phyloP scores from a whole-genome alignment of 176 grass and related monocot genomes.

The Calamus simplicifolius region DNA sequence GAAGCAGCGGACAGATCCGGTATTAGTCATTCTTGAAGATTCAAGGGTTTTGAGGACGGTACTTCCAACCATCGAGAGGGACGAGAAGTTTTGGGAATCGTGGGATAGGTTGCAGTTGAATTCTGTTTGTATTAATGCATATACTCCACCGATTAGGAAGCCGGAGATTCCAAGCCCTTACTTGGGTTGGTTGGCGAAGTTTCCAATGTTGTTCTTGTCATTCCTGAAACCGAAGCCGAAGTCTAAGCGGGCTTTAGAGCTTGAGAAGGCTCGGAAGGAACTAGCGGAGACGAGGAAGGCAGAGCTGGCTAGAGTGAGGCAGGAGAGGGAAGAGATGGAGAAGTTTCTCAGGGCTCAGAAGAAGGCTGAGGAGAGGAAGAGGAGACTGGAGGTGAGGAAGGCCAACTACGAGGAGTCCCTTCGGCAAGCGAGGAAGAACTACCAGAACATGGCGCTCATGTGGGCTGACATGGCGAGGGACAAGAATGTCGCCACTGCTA shows the following conservation, averaged over 20 bases:
- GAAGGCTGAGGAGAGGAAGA: constrained; percentile 19
- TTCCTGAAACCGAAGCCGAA: constrained; percentile 14
- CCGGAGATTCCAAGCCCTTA: constrained; percentile 17
- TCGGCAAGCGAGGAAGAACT: constrained; percentile 20
- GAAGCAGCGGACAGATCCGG: constrained; percentile 4
- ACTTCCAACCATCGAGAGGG: constrained; percentile 15
- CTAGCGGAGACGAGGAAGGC: constrained; percentile 4
- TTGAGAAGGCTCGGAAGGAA: constrained; percentile 24
- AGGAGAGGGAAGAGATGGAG: constrained; percentile 18
- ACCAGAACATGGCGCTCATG: constrained; percentile 13
- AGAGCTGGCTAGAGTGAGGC: constrained; percentile 6
- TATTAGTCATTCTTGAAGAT: constrained; percentile 15
- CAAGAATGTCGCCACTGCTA: constrained; percentile 18
- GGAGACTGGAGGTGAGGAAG: constrained; percentile 7
- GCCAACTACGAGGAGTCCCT: constrained; percentile 20
- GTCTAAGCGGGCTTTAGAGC: constrained; percentile 19
- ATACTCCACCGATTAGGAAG: constrained; percentile 16
- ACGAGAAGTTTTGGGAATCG: constrained; percentile 22
- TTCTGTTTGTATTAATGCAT: constrained; percentile 24
- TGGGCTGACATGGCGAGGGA: constrained; percentile 22
- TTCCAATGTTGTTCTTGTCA: constrained; percentile 1
- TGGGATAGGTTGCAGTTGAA: constrained; percentile 23
- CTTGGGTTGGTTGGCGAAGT: constrained; percentile 19
- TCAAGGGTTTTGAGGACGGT: constrained; percentile 21
- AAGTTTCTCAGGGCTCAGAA: constrained; percentile 16